Evolutionary conservation across 2,329 filamentous ascomycete genomes (phyloP).

Genomic region (Setomelanomma holmii): DNA sequence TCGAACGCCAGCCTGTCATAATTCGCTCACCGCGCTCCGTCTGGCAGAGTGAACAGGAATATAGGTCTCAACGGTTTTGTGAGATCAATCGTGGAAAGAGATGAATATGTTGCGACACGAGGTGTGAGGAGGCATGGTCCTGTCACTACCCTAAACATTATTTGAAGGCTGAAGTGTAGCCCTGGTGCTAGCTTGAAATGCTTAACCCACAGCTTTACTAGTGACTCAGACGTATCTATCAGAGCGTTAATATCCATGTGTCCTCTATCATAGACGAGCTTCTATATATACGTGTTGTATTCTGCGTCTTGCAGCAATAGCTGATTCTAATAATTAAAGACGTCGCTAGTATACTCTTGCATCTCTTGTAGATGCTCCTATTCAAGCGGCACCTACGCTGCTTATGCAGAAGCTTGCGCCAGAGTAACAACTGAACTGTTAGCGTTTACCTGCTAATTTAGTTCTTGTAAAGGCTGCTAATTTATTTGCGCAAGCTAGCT

Average conservation of each 20-base stretch:
- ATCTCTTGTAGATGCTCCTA: background rate
- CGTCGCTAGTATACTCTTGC: background rate
- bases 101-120: too few species aligned
- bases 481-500: background rate
- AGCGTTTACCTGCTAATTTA: background rate
- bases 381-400: background rate
- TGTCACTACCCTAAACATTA: too few species aligned
- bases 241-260: background rate
- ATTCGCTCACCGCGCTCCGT: too few species aligned
- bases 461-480: background rate
- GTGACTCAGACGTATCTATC: background rate
- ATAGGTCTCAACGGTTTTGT: too few species aligned
- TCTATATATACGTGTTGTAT: background rate
- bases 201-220: background rate
- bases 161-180: too few species aligned
- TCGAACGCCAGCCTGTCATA: too few species aligned
- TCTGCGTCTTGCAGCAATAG: background rate
- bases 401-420: background rate
- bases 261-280: background rate
- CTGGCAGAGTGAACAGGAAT: too few species aligned
- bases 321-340: background rate
- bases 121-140: too few species aligned
- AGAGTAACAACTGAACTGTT: background rate
- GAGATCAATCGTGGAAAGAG: too few species aligned
- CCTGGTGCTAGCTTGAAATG: background rate